Conservation (phyloP, 345 rosid genomes). For the Syzygium aqueum region DNA sequence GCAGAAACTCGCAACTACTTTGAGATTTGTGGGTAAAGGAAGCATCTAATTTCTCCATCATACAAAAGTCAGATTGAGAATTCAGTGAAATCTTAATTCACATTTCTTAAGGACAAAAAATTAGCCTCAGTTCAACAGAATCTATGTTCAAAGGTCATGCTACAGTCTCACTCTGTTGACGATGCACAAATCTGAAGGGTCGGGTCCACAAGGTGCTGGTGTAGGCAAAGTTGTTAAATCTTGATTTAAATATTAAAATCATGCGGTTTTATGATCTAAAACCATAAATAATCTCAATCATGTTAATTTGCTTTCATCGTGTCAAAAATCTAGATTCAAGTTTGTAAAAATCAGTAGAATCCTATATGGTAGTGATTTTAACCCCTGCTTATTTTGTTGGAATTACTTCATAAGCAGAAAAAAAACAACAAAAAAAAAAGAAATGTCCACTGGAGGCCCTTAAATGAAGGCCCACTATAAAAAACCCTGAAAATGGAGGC, state of each 20-base stretch:
- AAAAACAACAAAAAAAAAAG: not conserved
- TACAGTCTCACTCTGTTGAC: not conserved
- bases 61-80: not conserved
- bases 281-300: not conserved
- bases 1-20: not conserved
- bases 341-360: not conserved
- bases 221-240: not conserved
- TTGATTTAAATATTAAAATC: not conserved
- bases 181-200: not conserved
- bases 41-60: not conserved
- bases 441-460: not conserved
- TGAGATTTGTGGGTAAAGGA: not conserved
- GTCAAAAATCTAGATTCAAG: not conserved
- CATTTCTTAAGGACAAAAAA: not conserved
- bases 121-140: not conserved
- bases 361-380: not conserved
- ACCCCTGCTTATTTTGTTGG: not conserved
- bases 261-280: not conserved
- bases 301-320: not conserved
- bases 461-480: not conserved
- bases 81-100: not conserved
- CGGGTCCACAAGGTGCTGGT: not conserved
- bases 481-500: not conserved
- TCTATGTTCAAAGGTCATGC: not conserved
- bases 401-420: not conserved